A percentile compares a stretch with the other conserved stretches of the same genome.
Evolutionary conservation across 1,284 basidiomycete genomes (phyloP).

Genomic region (Cutaneotrichosporon cutaneum): DNA sequence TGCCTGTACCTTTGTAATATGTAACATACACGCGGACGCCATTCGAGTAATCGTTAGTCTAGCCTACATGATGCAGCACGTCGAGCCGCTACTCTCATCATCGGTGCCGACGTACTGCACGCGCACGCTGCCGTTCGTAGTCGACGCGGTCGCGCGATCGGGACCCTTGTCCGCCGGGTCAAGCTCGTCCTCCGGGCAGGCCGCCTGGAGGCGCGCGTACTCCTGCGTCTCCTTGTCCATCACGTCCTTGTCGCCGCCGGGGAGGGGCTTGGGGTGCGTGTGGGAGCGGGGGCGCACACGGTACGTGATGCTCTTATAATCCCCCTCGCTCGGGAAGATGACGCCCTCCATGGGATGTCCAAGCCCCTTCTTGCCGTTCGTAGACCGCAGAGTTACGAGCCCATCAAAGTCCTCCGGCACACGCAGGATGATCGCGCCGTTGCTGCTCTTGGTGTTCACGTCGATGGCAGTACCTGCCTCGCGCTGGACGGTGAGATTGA

Average conservation of each 20-base stretch:
- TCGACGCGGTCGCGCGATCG: background rate
- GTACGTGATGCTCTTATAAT: conserved; percentile 3
- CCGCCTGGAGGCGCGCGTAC: background rate
- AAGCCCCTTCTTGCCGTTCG: conserved; percentile 6
- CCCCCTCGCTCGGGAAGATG: conserved; percentile 2
- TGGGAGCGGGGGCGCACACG: no score
- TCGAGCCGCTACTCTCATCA: background rate
- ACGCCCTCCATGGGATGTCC: background rate
- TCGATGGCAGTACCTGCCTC: background rate
- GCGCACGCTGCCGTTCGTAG: background rate
- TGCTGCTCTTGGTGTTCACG: background rate
- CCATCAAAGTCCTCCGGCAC: conserved; percentile 16
- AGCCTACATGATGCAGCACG: conserved; percentile 1
- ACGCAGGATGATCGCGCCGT: background rate
- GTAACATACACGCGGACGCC: background rate
- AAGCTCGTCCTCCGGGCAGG: background rate
- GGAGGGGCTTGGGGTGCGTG: no score
- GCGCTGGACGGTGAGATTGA: background rate
- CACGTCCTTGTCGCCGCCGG: no score
- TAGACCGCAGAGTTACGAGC: background rate
- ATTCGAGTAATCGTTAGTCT: no score
- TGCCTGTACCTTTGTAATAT: background rate
- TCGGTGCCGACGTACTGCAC: background rate
- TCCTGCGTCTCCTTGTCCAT: background rate
- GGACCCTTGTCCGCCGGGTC: background rate